Evolutionary conservation across 2,329 filamentous ascomycete species (phyloP), one percentile per base, ranked within the genome.

Genomic region (Penicillium sp.): DNA sequence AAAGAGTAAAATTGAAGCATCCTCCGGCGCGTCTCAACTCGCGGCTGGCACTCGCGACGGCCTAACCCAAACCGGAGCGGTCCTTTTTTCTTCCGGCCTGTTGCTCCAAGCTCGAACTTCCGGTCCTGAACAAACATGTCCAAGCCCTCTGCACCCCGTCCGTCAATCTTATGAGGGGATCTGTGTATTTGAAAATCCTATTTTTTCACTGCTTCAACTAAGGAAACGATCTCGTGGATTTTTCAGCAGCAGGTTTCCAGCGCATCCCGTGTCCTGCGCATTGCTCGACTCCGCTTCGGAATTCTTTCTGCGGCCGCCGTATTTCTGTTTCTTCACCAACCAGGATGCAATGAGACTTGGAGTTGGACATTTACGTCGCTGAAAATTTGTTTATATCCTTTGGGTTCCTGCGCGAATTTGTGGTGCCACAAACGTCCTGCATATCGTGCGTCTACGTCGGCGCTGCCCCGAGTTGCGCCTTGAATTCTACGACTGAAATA

Each of bases 211-310:
- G 16, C 16, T 3, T 14, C 12, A 35, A 35, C 14, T 14, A 16
- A 14, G 14, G 30, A 14, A 35, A 35, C 14, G 30, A 3, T 35
- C 2, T 14, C 14, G 12, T 3, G 5, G 16, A 40, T 8, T 18
- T 12, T 21, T 7, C 8, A 23, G 42, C 20, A 38, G 40, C 50
- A 21, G 16, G 38, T 42, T 9, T 20, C 16, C 11, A 43, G 28
- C 28, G 21, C 24, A 35, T 20, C 46, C 28, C 24, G 28, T 38
- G 42, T 26, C 24, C 42, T 47, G 40, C 21, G 51, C 35, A 33
- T 53, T 43, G 42, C 51, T 53, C 51, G n/a, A 47, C 42, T 53
- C 42, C 42, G 42, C 42, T n/a, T 52, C 42, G 26, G 50, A 45
- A 26, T 53, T 45, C 42, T 33, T 38, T 43, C 51, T 42, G 51